Evolutionary conservation across 805 yeast genomes (phyloP).

Genomic region (Hanseniaspora opuntiae): DNA sequence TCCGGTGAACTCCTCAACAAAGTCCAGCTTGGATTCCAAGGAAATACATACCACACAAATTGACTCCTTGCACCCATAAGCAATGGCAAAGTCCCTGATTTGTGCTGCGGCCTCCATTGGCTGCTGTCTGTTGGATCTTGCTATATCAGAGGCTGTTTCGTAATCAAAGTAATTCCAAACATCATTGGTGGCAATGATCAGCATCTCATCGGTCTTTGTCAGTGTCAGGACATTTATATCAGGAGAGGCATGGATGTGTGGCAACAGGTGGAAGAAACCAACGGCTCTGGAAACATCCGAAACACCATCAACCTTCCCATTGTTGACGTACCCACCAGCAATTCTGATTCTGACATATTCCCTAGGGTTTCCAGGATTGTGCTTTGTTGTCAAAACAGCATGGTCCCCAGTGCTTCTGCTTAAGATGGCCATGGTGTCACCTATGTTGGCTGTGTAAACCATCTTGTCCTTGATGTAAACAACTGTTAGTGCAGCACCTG

Average conservation of each 20-base stretch:
- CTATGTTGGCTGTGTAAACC: constrained; percentile 74
- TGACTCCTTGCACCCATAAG: constrained; percentile 76
- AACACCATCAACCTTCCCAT: constrained; percentile 73
- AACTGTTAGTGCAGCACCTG: constrained; percentile 79
- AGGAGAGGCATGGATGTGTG: constrained; percentile 83
- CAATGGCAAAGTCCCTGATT: constrained; percentile 82
- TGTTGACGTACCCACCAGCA: constrained; percentile 82
- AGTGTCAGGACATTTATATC: constrained; percentile 50
- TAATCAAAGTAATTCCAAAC: constrained; percentile 75
- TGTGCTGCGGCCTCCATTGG: constrained; percentile 89
- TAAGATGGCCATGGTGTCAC: constrained; percentile 74
- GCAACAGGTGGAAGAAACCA: constrained; percentile 74
- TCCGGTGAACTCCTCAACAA: constrained; percentile 14
- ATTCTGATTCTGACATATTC: constrained; percentile 81
- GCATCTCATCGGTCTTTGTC: constrained; percentile 63
- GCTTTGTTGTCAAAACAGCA: constrained; percentile 56
- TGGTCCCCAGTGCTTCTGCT: constrained; percentile 74
- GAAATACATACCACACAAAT: constrained; percentile 70
- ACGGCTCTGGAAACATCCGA: constrained; percentile 79
- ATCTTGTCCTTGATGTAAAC: constrained; percentile 59
- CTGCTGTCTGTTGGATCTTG: constrained; percentile 64
- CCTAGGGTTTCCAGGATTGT: constrained; percentile 64
- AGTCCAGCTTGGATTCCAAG: constrained; percentile 33
- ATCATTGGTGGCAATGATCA: constrained; percentile 70
- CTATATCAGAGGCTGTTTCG: constrained; percentile 81